These are phyloP conservation scores for Fusarium lateritium DNA, from an alignment of 2,329 filamentous ascomycete species.

Conservation along the genomic window DNA sequence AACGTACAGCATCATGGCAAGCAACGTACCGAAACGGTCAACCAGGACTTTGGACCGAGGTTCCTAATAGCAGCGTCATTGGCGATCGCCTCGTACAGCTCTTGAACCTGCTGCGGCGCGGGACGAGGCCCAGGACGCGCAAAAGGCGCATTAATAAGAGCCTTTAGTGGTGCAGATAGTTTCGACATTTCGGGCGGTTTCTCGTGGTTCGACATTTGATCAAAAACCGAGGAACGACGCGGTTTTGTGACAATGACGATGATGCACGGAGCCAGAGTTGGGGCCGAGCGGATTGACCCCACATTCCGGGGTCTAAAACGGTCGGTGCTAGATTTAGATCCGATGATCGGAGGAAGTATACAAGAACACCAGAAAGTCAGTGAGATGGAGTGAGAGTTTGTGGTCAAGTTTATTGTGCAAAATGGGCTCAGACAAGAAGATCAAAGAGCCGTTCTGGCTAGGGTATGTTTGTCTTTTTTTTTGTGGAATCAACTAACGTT, in stretches of 20 bases:
- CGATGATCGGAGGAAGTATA: constrained; percentile 22
- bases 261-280: constrained; percentile 39
- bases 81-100: constrained; percentile 76
- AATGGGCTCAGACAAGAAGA: constrained; percentile 42
- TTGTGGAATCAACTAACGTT: constrained; percentile 6
- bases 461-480: constrained; percentile 51
- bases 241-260: constrained; percentile 38
- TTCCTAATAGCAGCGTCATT: constrained; percentile 73
- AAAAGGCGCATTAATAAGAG: constrained; percentile 79
- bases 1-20: neutral
- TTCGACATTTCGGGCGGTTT: constrained; percentile 73
- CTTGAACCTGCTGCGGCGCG: constrained; percentile 73
- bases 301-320: constrained; percentile 38
- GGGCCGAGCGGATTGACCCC: constrained; percentile 32
- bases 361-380: constrained; percentile 27
- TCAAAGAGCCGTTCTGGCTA: constrained; percentile 61
- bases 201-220: constrained; percentile 38
- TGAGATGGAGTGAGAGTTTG: neutral
- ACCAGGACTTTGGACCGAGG: constrained; percentile 75
- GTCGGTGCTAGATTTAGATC: constrained; percentile 36
- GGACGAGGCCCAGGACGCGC: constrained; percentile 76
- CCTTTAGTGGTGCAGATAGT: constrained; percentile 78
- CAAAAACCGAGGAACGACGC: constrained; percentile 23
- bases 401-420: neutral
- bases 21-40: constrained; percentile 72